Evolutionary conservation across 805 yeast genomes (phyloP).

Genomic region (Ogataea salicorniae): DNA sequence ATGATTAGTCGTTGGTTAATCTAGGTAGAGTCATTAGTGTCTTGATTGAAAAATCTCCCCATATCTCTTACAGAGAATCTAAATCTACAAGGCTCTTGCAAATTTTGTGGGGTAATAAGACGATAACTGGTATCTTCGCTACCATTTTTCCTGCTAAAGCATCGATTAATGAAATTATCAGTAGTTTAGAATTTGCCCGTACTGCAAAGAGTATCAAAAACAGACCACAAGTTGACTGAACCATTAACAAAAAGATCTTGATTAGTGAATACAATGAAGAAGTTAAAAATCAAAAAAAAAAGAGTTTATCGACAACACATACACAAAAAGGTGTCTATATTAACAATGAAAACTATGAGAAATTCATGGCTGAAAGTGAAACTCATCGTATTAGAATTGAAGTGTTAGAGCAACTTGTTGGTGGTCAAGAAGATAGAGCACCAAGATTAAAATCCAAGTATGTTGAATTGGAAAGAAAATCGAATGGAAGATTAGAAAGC

Average conservation of each 20-base stretch:
- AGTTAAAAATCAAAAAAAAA: conserved; percentile 55
- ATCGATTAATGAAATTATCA: conserved; percentile 75
- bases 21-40: conserved; percentile 81
- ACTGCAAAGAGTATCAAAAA: conserved; percentile 79
- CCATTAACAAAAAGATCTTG: conserved; percentile 53
- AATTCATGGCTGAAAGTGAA: conserved; percentile 39
- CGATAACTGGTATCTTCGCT: conserved; percentile 82
- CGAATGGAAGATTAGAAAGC: conserved; percentile 1
- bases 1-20: conserved; percentile 76
- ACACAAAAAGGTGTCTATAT: conserved; percentile 63
- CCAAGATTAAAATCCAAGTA: conserved; percentile 35
- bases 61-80: conserved; percentile 82
- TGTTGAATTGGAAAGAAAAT: conserved; percentile 24
- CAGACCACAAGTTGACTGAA: conserved; percentile 61
- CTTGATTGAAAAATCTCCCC: conserved; percentile 54
- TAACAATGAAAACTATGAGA: conserved; percentile 45
- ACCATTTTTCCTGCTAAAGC: conserved; percentile 79
- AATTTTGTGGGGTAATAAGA: conserved; percentile 83
- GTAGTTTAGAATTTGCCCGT: conserved; percentile 83
- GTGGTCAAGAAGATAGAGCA: conserved; percentile 44
- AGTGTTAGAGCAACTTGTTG: conserved; percentile 45
- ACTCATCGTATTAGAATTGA: conserved; percentile 44
- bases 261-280: conserved; percentile 50
- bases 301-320: conserved; percentile 55
- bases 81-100: conserved; percentile 74